Conservation (phyloP, 2,329 filamentous ascomycete genomes). For the Fusarium denticulatum region DNA sequence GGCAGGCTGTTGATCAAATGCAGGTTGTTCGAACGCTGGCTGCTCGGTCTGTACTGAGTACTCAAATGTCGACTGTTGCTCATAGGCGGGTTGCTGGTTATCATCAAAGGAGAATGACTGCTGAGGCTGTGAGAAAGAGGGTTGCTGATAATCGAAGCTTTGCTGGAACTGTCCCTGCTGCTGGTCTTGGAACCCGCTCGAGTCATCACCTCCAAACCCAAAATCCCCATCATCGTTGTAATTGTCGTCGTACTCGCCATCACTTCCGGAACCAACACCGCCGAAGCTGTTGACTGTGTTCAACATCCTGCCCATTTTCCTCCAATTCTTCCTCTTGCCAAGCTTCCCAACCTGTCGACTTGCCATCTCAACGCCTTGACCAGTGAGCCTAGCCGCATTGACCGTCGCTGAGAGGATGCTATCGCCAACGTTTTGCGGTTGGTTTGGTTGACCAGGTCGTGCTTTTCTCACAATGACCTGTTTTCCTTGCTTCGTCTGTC, state of each 20-base stretch:
- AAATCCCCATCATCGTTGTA: constrained; percentile 6
- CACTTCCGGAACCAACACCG: constrained; percentile 8
- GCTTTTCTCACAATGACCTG: constrained; percentile 2
- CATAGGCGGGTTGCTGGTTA: constrained; percentile 8
- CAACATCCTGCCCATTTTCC: constrained; percentile 31
- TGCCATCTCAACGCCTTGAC: constrained; percentile 28
- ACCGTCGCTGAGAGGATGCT: constrained; percentile 32
- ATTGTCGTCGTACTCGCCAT: constrained; percentile 7
- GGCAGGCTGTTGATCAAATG: background rate
- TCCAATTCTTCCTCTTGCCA: constrained; percentile 42
- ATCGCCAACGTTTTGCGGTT: constrained; percentile 6
- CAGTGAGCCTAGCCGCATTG: constrained; percentile 33
- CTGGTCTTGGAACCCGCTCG: constrained; percentile 6
- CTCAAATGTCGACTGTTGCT: constrained; percentile 24
- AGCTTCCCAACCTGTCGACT: constrained; percentile 41
- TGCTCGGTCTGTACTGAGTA: constrained; percentile 7
- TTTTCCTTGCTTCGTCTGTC: background rate
- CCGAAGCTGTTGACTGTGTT: constrained; percentile 6
- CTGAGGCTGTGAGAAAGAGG: constrained; percentile 1
- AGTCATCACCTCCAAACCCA: background rate
- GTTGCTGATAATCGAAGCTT: constrained; percentile 16
- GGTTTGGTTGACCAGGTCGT: constrained; percentile 9
- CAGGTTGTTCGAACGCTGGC: background rate
- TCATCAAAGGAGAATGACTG: background rate
- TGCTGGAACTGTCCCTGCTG: constrained; percentile 29